A percentile compares a stretch with the other conserved stretches of the same genome.
These are phyloP conservation scores for Phytopythium boreale DNA, from an alignment of 352 stramenopile species.

Conservation along the genomic window DNA sequence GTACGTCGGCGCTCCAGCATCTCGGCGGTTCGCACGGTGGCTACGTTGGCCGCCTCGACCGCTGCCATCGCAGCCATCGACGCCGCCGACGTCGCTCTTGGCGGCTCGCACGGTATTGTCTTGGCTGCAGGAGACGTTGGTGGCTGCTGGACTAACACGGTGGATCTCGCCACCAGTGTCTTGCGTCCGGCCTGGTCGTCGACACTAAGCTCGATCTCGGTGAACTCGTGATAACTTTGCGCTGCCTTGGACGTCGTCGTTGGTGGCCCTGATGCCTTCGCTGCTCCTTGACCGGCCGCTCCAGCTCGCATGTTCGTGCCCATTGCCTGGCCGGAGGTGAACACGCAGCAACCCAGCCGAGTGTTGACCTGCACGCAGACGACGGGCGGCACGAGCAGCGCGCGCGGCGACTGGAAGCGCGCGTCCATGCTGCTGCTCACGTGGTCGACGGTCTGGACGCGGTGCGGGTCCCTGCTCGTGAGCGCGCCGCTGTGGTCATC, in stretches of 20 bases:
- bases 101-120: background rate
- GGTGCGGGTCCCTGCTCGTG: slow-evolving; percentile 20
- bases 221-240: slow-evolving; percentile 33
- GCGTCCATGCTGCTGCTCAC: slow-evolving; percentile 38
- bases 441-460: slow-evolving; percentile 45
- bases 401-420: slow-evolving; percentile 40
- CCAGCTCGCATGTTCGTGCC: slow-evolving; percentile 13
- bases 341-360: slow-evolving; percentile 40
- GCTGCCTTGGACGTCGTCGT: slow-evolving; percentile 10
- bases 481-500: slow-evolving; percentile 25
- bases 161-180: slow-evolving; percentile 29
- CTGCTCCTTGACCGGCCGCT: slow-evolving; percentile 1
- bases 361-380: slow-evolving; percentile 43
- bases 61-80: slow-evolving; percentile 23
- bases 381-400: slow-evolving; percentile 32
- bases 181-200: slow-evolving; percentile 6
- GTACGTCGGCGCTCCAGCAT: slow-evolving; percentile 20
- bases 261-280: background rate
- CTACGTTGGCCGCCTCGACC: slow-evolving; percentile 28
- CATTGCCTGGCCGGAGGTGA: slow-evolving; percentile 23
- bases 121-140: background rate
- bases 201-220: slow-evolving; percentile 22
- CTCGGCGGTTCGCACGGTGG: slow-evolving; percentile 12
- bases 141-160: slow-evolving; percentile 12
- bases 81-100: slow-evolving; percentile 8